A percentile compares a stretch with the other conserved stretches of the same genome.
Conservation (phyloP, 2,329 filamentous ascomycete genomes). For the Elsinoe perseae region DNA sequence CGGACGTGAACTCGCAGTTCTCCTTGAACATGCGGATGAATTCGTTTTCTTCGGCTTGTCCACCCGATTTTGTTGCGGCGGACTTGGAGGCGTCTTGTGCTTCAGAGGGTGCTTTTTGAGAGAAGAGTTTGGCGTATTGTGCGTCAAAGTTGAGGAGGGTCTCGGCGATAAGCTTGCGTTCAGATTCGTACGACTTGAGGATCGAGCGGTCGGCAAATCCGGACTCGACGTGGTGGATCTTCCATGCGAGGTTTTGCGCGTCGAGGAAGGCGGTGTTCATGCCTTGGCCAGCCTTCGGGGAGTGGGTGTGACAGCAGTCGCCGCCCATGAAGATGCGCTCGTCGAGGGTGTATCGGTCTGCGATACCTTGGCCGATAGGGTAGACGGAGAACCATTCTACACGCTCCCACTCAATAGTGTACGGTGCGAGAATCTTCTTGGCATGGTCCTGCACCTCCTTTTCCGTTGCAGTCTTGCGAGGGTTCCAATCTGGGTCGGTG, state of each 20-base stretch:
- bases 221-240: slow-evolving; percentile 81
- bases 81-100: slow-evolving; percentile 56
- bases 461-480: slow-evolving; percentile 51
- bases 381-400: slow-evolving; percentile 61
- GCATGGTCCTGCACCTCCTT: slow-evolving; percentile 53
- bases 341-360: slow-evolving; percentile 57
- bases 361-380: slow-evolving; percentile 57
- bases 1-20: slow-evolving; percentile 83
- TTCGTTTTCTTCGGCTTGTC: slow-evolving; percentile 54
- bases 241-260: slow-evolving; percentile 89
- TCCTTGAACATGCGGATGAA: slow-evolving; percentile 90
- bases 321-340: slow-evolving; percentile 60
- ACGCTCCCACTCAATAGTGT: slow-evolving; percentile 55
- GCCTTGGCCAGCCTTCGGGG: slow-evolving; percentile 56
- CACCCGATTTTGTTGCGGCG: slow-evolving; percentile 22
- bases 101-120: slow-evolving; percentile 61
- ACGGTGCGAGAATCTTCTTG: slow-evolving; percentile 52
- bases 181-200: slow-evolving; percentile 76
- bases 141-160: slow-evolving; percentile 79
- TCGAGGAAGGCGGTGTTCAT: slow-evolving; percentile 55
- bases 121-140: slow-evolving; percentile 84
- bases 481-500: slow-evolving; percentile 53
- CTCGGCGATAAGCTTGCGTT: slow-evolving; percentile 78
- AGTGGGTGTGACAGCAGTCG: slow-evolving; percentile 57
- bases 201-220: slow-evolving; percentile 70